These are phyloP conservation scores for Pseudogymnoascus sp. DNA, from an alignment of 2,329 filamentous ascomycete species.

Conservation along the genomic window DNA sequence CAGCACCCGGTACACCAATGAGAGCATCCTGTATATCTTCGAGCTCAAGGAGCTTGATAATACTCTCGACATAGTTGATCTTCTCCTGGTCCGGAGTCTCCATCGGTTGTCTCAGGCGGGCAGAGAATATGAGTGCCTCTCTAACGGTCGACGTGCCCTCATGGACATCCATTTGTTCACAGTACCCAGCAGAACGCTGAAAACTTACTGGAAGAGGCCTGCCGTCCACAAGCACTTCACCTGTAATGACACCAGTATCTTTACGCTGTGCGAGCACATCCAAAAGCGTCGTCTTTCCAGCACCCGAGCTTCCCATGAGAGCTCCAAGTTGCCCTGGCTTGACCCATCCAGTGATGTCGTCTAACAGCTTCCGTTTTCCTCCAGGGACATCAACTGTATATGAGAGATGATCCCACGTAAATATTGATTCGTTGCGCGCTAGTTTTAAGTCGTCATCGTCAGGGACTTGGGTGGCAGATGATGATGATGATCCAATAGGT, in stretches of 20 bases:
- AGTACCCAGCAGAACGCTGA: slow-evolving; percentile 69
- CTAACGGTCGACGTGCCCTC: slow-evolving; percentile 76
- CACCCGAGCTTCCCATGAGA: slow-evolving; percentile 58
- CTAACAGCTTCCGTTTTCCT: slow-evolving; percentile 61
- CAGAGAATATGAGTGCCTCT: slow-evolving; percentile 81
- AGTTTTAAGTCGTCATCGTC: slow-evolving; percentile 35
- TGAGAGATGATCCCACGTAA: slow-evolving; percentile 65
- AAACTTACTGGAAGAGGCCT: slow-evolving; percentile 70
- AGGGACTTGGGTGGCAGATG: not conserved
- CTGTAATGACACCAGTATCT: slow-evolving; percentile 80
- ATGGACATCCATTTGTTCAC: slow-evolving; percentile 88
- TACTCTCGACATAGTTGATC: slow-evolving; percentile 77
- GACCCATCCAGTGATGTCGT: slow-evolving; percentile 76
- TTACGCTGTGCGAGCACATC: slow-evolving; percentile 79
- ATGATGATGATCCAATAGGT: slow-evolving; percentile 13
- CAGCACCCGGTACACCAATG: slow-evolving; percentile 55
- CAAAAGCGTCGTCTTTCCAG: slow-evolving; percentile 81
- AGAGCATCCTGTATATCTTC: slow-evolving; percentile 59
- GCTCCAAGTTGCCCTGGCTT: slow-evolving; percentile 65
- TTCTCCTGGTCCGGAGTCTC: slow-evolving; percentile 68
- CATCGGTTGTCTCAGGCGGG: slow-evolving; percentile 74
- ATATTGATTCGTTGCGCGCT: slow-evolving; percentile 58
- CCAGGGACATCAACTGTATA: slow-evolving; percentile 59
- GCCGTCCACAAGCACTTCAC: slow-evolving; percentile 66
- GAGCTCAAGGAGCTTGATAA: slow-evolving; percentile 57